A percentile compares a stretch with the other conserved stretches of the same genome.
Evolutionary conservation across 2,329 filamentous ascomycete species (phyloP).

Genomic region (Talaromyces sp.): DNA sequence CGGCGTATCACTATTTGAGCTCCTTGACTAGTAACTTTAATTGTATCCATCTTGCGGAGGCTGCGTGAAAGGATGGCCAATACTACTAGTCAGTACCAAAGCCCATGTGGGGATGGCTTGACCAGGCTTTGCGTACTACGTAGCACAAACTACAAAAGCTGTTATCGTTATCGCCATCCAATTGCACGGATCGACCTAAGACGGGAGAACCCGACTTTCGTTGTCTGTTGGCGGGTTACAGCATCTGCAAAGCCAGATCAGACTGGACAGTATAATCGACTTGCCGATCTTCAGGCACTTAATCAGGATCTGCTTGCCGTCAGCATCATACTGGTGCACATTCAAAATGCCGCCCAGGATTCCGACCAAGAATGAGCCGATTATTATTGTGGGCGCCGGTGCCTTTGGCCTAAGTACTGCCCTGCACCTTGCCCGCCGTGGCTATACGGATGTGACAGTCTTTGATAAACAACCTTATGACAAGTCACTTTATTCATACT

Average conservation of each 20-base stretch:
- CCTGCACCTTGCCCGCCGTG: conserved; percentile 38
- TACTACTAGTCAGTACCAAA: too few relatives aligned
- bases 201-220: neutral
- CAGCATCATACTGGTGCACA: neutral
- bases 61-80: too few relatives aligned
- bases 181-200: too few relatives aligned
- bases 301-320: neutral
- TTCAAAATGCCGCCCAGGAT: neutral
- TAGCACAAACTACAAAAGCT: neutral
- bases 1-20: too few relatives aligned
- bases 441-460: conserved; percentile 44
- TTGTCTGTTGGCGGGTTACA: too few relatives aligned
- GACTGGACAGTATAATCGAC: neutral
- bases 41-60: too few relatives aligned
- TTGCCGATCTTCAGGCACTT: neutral
- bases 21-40: too few relatives aligned
- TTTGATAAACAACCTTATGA: conserved; percentile 45
- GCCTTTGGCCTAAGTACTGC: conserved; percentile 30
- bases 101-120: too few relatives aligned
- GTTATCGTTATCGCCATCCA: neutral
- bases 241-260: neutral
- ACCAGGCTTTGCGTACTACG: too few relatives aligned
- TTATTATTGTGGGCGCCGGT: conserved; percentile 24
- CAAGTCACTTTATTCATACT: conserved; percentile 35
- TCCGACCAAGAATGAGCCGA: conserved; percentile 10